Percentiles rank a stretch among this genome's conserved stretches.
Conservation (phyloP, 1,284 basidiomycete genomes). For the Entoloma clypeatum region DNA sequence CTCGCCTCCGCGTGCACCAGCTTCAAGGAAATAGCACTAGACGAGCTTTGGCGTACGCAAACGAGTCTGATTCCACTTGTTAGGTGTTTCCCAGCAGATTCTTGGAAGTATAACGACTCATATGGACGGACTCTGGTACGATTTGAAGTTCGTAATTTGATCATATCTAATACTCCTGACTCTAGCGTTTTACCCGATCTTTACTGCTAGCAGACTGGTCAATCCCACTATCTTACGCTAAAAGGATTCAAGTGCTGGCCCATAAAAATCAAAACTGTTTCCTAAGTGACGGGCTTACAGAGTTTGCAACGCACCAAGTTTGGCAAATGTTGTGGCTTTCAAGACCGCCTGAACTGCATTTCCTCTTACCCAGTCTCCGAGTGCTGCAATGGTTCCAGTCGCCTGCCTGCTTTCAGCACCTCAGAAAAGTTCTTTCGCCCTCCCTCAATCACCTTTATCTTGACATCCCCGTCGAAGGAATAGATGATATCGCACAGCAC, state of each 20-base stretch:
- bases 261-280: neutral
- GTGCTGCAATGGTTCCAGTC: neutral
- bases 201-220: neutral
- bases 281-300: neutral
- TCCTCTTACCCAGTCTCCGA: constrained; percentile 1
- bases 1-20: constrained; percentile 2
- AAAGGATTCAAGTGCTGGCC: neutral
- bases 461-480: no score
- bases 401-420: no score
- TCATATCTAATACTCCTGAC: no score
- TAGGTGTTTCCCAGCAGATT: constrained; percentile 6
- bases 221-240: constrained; percentile 1
- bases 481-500: no score
- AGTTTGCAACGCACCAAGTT: neutral
- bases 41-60: constrained; percentile 1
- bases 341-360: neutral
- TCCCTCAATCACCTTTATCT: neutral
- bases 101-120: neutral
- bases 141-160: neutral
- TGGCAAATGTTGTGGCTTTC: neutral
- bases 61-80: neutral
- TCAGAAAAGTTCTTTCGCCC: neutral
- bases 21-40: constrained; percentile 2
- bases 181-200: neutral
- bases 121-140: neutral